Evolutionary conservation across 148 eudicot species (phyloP), one percentile per base, ranked within the genome.

Genomic region (Nepenthes mirabilis): DNA sequence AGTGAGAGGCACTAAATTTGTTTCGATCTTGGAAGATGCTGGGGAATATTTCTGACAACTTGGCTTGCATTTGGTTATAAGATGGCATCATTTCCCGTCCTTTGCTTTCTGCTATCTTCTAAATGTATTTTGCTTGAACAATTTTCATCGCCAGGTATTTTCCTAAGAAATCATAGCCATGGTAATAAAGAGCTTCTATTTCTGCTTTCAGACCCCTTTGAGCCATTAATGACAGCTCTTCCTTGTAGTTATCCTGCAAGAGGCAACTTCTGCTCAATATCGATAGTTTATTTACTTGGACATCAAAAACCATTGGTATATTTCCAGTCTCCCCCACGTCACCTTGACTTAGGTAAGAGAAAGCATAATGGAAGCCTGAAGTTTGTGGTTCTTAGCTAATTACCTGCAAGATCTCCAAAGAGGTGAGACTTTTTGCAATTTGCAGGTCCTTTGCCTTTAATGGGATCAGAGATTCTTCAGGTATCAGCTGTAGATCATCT

Each of bases 151-250:
- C 95, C 57, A 94, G 66, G 67, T 76, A 86, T 71, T 79, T 90
- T 37, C 73, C 86, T 63, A 89, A 71, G 80, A 80, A 89, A 67
- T 75, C 76, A 68, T 80, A 94, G 61, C 99, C 99, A 65, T 82
- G 86, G 56, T 69, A 79, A 62, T 94, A 84, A 13, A 94, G 97
- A 66, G 97, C 90, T 81, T 89, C 97, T 34, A 86, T 89, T 56
- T 94, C 99, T 66, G 97, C 95, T 74, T 87, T 83, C 32, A 72
- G 70, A 7, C 95, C 93, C 47, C 79, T 81, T 62, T 86, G 62
- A 75, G 79, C 73, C 97, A 94, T 94, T 55, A 58, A 58, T 34
- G 83, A 81, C 64, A 94, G 70, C 80, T 94, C 99, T 74, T 89
- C 82, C 72, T 84, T 85, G 76, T 84, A 94, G 12, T 82, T 75